Evolutionary conservation across 768 basidiomycete species (phyloP).

Genomic region (Lactarius sanguifluus): DNA sequence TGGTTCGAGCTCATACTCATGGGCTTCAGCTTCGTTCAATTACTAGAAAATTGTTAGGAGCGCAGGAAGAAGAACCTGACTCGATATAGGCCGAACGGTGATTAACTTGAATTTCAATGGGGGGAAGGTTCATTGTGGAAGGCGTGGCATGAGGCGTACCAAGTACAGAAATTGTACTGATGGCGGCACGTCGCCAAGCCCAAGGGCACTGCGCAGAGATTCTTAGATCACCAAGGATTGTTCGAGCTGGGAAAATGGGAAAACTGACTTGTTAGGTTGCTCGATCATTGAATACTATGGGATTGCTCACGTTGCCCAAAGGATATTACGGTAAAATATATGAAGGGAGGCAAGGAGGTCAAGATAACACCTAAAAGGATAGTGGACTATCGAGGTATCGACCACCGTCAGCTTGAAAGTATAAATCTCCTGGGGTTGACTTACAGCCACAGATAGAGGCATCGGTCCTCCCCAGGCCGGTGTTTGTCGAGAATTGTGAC

Average conservation of each 20-base stretch:
- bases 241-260: no score
- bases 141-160: not conserved
- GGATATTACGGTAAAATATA: not conserved
- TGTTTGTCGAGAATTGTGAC: not conserved
- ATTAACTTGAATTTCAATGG: not conserved
- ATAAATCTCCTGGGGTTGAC: no score
- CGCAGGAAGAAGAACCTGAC: not conserved
- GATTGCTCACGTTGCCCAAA: not conserved
- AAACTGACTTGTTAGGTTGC: no score
- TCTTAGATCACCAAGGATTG: not conserved
- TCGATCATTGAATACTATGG: no score
- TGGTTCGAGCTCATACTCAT: not conserved
- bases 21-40: no score
- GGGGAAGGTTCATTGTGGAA: not conserved
- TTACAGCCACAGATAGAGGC: not conserved
- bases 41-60: not conserved
- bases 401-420: no score
- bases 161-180: not conserved
- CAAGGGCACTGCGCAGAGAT: not conserved
- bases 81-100: not conserved
- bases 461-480: no score
- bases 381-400: no score
- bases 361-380: not conserved
- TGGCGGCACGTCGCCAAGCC: not conserved
- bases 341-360: not conserved